A percentile compares a stretch with the other conserved stretches of the same genome.
These are phyloP conservation scores for Musa schizocarpa DNA, from an alignment of 176 grass and related monocot species.

Conservation along the genomic window DNA sequence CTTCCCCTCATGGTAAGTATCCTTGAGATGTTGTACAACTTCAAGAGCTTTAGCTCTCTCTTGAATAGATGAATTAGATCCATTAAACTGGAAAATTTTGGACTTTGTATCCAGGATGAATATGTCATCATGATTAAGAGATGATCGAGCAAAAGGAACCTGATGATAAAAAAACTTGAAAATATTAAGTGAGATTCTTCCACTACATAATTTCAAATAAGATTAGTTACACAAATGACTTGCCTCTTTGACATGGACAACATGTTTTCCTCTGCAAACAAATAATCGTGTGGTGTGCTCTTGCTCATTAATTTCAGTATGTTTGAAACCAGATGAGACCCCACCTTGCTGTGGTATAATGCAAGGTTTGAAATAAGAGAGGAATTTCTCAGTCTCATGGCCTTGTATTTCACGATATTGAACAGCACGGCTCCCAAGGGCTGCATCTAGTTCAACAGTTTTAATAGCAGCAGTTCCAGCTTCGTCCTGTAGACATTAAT, in stretches of 20 bases:
- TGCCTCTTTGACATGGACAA: conserved; percentile 96
- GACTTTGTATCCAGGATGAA: conserved; percentile 92
- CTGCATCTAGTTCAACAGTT: conserved; percentile 85
- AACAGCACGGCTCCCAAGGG: conserved; percentile 79
- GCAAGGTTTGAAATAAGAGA: conserved; percentile 91
- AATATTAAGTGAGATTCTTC: not conserved
- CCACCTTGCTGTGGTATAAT: conserved; percentile 94
- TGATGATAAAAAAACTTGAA: conserved; percentile 24
- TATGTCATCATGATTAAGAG: conserved; percentile 92
- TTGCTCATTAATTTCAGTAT: conserved; percentile 56
- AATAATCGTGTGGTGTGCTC: conserved; percentile 73
- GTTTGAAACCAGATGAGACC: conserved; percentile 73
- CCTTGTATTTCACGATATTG: conserved; percentile 88
- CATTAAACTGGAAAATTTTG: conserved; percentile 98
- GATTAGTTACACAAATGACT: conserved; percentile 15
- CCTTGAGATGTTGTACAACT: conserved; percentile 93
- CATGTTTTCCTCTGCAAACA: conserved; percentile 88
- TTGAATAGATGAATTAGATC: conserved; percentile 91
- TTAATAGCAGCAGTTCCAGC: conserved; percentile 78
- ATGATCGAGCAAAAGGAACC: conserved; percentile 76
- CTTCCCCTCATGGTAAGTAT: conserved; percentile 84
- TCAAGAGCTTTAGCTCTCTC: conserved; percentile 98
- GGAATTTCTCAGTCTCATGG: conserved; percentile 85
- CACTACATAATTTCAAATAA: not conserved
- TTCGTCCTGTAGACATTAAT: conserved; percentile 57